Base-by-base conservation (phyloP, 148 eudicot genomes). In the Bassia scoparia region DNA sequence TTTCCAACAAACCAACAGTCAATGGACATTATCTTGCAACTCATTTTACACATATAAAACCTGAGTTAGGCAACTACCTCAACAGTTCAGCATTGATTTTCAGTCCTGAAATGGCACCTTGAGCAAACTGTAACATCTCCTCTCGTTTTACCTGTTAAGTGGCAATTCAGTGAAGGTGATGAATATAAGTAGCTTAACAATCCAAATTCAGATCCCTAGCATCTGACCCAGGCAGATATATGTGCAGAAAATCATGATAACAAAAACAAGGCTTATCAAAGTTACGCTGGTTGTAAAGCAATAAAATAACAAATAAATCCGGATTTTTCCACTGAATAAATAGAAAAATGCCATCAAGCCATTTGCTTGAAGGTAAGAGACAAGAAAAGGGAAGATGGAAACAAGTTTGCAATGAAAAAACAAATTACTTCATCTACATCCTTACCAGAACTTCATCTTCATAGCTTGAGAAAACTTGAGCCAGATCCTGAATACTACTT, bases 401-500 rank as follows among this genome's bases (percentile, higher is more conserved):
- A 69, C 54, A 29, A 46, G 53, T 31, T 3, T 46, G 48, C 5
- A 16, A 7, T 9, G 21, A 43, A 1, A 49, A 16, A 67, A 12
- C 15, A 6, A 30, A 53, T 20, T 26, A 16, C 29, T 37, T 54
- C 7, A 48, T 20, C 24, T 43, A 0, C 54, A 54, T 69, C 61
- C 69, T 83, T 89, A 95, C 98, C 92, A 95, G 76, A 61, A 91
- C 98, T 91, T 95, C 98, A 69, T 95, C 98, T 75, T 89, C 79
- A 75, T 95, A 95, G 84, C 87, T 77, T 50, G 96, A 86, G 71
- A 95, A 91, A 56, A 82, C 96, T 77, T 88, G 90, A 59, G 97
- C 91, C 65, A 95, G 90, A 83, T 95, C 97, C 83, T 89, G 98
- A 77, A 95, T 88, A 81, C 98, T 91, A 88, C 98, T 95, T 65